phyloP scores from a whole-genome alignment of 768 basidiomycete genomes.

The Lenzites betulinus region DNA sequence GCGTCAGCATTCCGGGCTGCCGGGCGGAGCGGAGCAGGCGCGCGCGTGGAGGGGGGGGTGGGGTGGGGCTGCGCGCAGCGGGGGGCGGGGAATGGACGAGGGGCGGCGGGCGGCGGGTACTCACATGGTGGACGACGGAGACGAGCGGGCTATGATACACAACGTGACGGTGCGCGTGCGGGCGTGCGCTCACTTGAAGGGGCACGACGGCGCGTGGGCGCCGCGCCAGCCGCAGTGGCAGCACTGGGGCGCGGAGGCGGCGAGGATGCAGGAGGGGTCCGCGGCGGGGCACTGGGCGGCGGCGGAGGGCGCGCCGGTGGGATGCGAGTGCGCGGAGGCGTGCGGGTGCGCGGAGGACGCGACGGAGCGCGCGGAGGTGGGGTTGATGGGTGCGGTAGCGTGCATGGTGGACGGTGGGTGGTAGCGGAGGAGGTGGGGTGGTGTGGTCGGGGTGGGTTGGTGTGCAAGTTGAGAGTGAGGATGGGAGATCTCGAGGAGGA shows the following conservation, averaged over 20 bases:
- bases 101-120: slow-evolving; percentile 6
- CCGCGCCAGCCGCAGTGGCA: slow-evolving; percentile 79
- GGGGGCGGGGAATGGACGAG: slow-evolving; percentile 6
- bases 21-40: slow-evolving; percentile 5
- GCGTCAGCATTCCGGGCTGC: slow-evolving; percentile 18
- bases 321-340: slow-evolving; percentile 13
- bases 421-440: slow-evolving; percentile 7
- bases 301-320: slow-evolving; percentile 26
- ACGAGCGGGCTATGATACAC: slow-evolving; percentile 24
- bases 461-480: slow-evolving; percentile 7
- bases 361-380: slow-evolving; percentile 16
- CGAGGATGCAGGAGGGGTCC: slow-evolving; percentile 36
- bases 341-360: slow-evolving; percentile 17
- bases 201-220: slow-evolving; percentile 57
- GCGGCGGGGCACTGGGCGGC: slow-evolving; percentile 30
- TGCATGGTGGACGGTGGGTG: slow-evolving; percentile 19
- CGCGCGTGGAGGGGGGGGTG: neutral
- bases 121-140: slow-evolving; percentile 30
- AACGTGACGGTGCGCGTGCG: too few species aligned
- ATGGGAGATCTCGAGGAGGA: slow-evolving; percentile 7
- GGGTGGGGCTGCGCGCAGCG: slow-evolving; percentile 10
- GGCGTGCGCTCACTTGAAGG: slow-evolving; percentile 53
- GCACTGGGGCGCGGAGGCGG: slow-evolving; percentile 71
- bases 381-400: slow-evolving; percentile 7
- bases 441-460: too few species aligned